Percentiles rank a stretch among this genome's conserved stretches.
Conservation (phyloP, 352 stramenopile genomes). For the Globisporangium abappressorium region DNA sequence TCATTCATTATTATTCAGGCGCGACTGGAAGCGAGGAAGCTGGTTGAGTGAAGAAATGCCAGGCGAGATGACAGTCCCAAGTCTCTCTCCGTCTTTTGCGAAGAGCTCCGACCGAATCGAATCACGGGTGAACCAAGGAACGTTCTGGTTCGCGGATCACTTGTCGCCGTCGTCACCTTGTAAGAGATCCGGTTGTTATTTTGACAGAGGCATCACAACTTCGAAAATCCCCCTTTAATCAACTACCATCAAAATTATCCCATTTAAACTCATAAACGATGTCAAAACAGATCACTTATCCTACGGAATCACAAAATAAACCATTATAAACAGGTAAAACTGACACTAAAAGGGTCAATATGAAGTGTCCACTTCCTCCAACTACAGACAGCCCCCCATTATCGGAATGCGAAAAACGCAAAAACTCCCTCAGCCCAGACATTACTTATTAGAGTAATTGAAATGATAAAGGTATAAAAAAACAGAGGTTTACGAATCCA, state of each 20-base stretch:
- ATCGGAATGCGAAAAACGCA: constrained; percentile 4
- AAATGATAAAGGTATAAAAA: constrained; percentile 9
- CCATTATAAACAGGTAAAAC: too few relatives aligned
- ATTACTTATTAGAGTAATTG: background rate
- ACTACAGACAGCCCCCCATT: background rate
- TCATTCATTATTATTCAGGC: too few relatives aligned
- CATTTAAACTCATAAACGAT: too few relatives aligned
- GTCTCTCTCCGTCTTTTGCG: too few relatives aligned
- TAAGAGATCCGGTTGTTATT: background rate
- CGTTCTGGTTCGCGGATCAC: background rate
- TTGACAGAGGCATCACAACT: background rate
- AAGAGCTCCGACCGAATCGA: too few relatives aligned
- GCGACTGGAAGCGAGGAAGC: too few relatives aligned
- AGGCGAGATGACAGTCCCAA: too few relatives aligned
- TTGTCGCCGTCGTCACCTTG: background rate
- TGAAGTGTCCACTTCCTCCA: too few relatives aligned
- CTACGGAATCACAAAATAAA: too few relatives aligned
- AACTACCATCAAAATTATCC: background rate
- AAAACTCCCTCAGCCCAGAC: constrained; percentile 1
- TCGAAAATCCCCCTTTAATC: background rate
- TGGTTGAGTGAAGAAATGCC: too few relatives aligned
- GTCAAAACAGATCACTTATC: too few relatives aligned
- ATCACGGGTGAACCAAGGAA: background rate
- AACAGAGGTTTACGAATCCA: background rate
- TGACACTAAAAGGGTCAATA: too few relatives aligned